A percentile compares a stretch with the other conserved stretches of the same genome.
Evolutionary conservation across 2,329 filamentous ascomycete genomes (phyloP).

Genomic region (Blastomyces gilchristii): DNA sequence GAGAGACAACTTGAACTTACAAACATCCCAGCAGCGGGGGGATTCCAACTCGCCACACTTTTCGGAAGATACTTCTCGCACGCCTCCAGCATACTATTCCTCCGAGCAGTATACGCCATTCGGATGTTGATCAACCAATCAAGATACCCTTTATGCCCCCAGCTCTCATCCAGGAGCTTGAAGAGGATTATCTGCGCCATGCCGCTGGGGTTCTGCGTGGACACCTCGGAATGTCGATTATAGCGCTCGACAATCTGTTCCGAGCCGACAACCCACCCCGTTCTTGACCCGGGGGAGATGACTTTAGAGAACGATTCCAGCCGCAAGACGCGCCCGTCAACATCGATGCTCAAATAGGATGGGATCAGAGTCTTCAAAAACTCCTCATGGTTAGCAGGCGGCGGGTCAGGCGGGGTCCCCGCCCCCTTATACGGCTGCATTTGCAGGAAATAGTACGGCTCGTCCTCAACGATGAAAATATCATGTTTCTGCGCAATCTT

Average conservation of each 20-base stretch:
- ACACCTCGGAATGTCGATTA: constrained; percentile 69
- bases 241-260: constrained; percentile 77
- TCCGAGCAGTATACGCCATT: constrained; percentile 66
- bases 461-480: constrained; percentile 78
- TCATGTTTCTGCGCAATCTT: constrained; percentile 72
- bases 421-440: constrained; percentile 60
- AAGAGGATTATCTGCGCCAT: constrained; percentile 74
- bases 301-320: constrained; percentile 94
- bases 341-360: constrained; percentile 67
- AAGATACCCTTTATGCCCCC: constrained; percentile 85
- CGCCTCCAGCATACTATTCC: constrained; percentile 65
- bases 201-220: constrained; percentile 75
- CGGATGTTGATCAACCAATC: constrained; percentile 80
- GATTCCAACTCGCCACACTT: constrained; percentile 64
- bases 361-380: constrained; percentile 67
- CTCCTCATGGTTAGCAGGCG: constrained; percentile 54
- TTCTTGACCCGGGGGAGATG: constrained; percentile 66
- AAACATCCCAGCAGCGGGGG: constrained; percentile 88
- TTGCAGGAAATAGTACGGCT: constrained; percentile 90
- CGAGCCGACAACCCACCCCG: constrained; percentile 83
- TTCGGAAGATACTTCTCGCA: constrained; percentile 66
- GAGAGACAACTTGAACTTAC: constrained; percentile 42
- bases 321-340: constrained; percentile 77
- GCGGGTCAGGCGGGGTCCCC: constrained; percentile 41
- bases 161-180: constrained; percentile 84